These are phyloP conservation scores for Sicyos edulis DNA, from an alignment of 306 rosid species.

Conservation along the genomic window DNA sequence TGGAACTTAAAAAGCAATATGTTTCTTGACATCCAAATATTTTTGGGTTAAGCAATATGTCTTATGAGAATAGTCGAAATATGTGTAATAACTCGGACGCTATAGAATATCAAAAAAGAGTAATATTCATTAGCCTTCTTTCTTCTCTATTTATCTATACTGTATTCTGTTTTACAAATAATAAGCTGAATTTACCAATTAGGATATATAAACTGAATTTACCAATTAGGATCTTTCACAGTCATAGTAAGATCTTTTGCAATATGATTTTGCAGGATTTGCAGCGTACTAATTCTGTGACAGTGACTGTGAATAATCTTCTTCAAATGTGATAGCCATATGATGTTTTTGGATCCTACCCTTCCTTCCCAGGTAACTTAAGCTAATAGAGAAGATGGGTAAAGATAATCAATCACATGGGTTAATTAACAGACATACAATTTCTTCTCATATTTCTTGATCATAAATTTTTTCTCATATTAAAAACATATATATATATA, in stretches of 20 bases:
- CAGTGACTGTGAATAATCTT: constrained; percentile 94
- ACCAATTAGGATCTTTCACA: not conserved
- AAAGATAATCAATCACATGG: not conserved
- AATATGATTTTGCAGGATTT: constrained; percentile 55
- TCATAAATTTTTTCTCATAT: constrained; percentile 1
- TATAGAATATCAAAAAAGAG: no score
- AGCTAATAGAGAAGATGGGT: not conserved
- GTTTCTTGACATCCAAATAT: no score
- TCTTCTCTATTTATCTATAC: not conserved
- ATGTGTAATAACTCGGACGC: no score
- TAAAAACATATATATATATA: not conserved
- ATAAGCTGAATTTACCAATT: not conserved
- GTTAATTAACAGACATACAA: constrained; percentile 11
- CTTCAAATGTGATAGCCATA: constrained; percentile 66
- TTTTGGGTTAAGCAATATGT: no score
- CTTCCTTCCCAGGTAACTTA: no score
- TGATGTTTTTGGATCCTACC: no score
- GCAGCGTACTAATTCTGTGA: constrained; percentile 81
- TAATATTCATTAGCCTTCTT: no score
- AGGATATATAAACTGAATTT: no score
- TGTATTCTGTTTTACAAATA: not conserved
- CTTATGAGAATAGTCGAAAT: no score
- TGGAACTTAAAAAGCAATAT: no score
- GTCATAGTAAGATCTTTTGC: no score
- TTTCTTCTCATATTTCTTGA: constrained; percentile 1